Evolutionary conservation across 805 yeast genomes (phyloP), one percentile per base, ranked within the genome.

Genomic region (Starmerella gropengiesseri): DNA sequence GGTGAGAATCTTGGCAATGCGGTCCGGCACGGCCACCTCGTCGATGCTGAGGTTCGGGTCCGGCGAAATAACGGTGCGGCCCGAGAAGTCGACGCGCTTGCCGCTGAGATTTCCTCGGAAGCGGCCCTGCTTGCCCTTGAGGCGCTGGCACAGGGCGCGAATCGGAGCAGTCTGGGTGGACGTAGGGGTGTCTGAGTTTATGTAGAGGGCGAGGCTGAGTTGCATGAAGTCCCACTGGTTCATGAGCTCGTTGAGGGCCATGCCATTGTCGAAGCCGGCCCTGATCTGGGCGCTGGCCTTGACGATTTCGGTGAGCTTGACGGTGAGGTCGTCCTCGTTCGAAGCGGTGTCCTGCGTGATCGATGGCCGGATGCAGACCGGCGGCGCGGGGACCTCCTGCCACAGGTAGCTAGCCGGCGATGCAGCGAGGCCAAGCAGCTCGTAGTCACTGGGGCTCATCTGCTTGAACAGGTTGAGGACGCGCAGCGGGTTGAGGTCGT

Each of bases 211-310:
- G 37, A 91, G 87, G 1, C 95, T 82, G 40, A 91, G 69, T 63
- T 91, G 99, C 51, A 91, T 65, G 59, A 84, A 91, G 58, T 91
- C 99, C 99, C 99, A 91, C 58, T 91, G 98, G 58, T 89, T 97
- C 95, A 91, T 87, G 63, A 91, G 70, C 55, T 84, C 84, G 51
- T 85, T 83, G 56, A 93, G 78, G 13, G 95, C 77, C 48, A 89
- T 83, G 46, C 98, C 98, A 59, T 86, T 89, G 49, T 87, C 94
- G 40, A 91, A 75, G 47, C 96, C 98, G 0, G 95, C 94, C 52
- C 85, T 74, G 55, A 91, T 91, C 65, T 87, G 70, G 4, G 94
- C 80, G n/a, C 91, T 80, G 1, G 95, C 85, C 93, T 94, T 89
- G 21, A 87, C 97, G 49, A 91, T 84, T 64, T 91, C 99, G 0